phyloP scores from a whole-genome alignment of 352 stramenopile genomes.

The Globisporangium emineosum region DNA sequence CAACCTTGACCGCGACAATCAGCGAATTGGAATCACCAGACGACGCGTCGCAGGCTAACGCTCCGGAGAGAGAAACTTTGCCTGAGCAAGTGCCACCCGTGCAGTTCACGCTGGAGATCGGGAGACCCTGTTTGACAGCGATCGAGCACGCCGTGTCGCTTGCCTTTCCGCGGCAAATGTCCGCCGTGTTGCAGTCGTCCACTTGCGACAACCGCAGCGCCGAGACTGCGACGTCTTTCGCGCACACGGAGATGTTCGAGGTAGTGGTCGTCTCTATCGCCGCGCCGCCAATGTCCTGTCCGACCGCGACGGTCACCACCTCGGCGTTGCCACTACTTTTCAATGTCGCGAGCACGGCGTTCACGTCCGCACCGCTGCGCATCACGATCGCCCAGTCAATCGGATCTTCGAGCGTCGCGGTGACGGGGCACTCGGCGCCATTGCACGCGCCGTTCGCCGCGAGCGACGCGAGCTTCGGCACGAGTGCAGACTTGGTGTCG shows the following conservation, averaged over 20 bases:
- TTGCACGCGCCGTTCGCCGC: slow-evolving; percentile 30
- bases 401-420: slow-evolving; percentile 35
- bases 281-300: slow-evolving; percentile 31
- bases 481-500: slow-evolving; percentile 31
- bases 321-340: slow-evolving; percentile 34
- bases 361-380: slow-evolving; percentile 32
- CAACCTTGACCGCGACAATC: slow-evolving; percentile 52
- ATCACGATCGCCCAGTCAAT: slow-evolving; percentile 74
- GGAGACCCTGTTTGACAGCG: slow-evolving; percentile 27
- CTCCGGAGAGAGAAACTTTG: slow-evolving; percentile 35
- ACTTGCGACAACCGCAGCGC: slow-evolving; percentile 50
- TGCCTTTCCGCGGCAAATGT: slow-evolving; percentile 49
- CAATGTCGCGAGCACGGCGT: slow-evolving; percentile 54
- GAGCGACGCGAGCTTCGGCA: slow-evolving; percentile 42
- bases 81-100: slow-evolving; percentile 42
- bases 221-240: slow-evolving; percentile 37
- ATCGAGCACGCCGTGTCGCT: slow-evolving; percentile 46
- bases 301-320: slow-evolving; percentile 43
- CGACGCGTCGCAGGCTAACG: slow-evolving; percentile 46
- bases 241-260: slow-evolving; percentile 45
- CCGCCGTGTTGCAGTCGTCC: slow-evolving; percentile 49
- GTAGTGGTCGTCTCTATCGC: slow-evolving; percentile 22
- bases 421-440: slow-evolving; percentile 45
- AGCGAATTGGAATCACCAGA: slow-evolving; percentile 31
- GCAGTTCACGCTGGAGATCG: slow-evolving; percentile 44